Evolutionary conservation across 805 yeast genomes (phyloP).

Genomic region (Saccharomycopsis javanensis): DNA sequence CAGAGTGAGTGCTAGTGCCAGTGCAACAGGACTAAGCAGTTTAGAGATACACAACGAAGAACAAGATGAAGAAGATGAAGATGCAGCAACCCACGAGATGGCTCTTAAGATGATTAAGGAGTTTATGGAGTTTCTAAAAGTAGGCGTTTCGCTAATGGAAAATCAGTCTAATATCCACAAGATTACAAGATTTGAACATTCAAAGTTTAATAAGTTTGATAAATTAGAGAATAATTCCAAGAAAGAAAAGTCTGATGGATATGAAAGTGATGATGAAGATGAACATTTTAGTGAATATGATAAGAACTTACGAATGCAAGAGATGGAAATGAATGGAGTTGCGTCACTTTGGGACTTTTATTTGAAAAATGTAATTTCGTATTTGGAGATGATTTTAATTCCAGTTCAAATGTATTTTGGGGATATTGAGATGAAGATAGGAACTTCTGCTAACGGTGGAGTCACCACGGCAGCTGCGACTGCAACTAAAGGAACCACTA

Average conservation of each 20-base stretch:
- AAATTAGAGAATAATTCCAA: background rate
- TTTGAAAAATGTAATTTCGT: constrained; percentile 44
- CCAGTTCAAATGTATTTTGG: constrained; percentile 46
- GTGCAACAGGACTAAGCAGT: background rate
- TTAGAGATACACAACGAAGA: background rate
- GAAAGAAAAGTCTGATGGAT: background rate
- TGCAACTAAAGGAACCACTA: background rate
- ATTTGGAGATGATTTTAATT: constrained; percentile 49
- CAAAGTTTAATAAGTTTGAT: constrained; percentile 10
- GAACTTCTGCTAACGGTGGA: background rate
- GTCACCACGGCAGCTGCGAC: background rate
- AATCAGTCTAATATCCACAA: constrained; percentile 18
- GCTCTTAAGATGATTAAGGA: constrained; percentile 12
- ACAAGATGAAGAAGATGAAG: constrained; percentile 2
- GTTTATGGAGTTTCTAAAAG: constrained; percentile 17
- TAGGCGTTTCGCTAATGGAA: constrained; percentile 17
- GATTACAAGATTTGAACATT: constrained; percentile 4
- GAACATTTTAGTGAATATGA: background rate
- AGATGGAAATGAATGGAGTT: constrained; percentile 20
- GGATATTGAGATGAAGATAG: constrained; percentile 10
- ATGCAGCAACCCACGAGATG: background rate
- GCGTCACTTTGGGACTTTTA: constrained; percentile 49
- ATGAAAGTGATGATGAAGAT: background rate
- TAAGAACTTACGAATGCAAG: constrained; percentile 10
- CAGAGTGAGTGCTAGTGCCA: background rate